phyloP scores from a whole-genome alignment of 2,329 filamentous ascomycete genomes.

The Neofusicoccum sp. region DNA sequence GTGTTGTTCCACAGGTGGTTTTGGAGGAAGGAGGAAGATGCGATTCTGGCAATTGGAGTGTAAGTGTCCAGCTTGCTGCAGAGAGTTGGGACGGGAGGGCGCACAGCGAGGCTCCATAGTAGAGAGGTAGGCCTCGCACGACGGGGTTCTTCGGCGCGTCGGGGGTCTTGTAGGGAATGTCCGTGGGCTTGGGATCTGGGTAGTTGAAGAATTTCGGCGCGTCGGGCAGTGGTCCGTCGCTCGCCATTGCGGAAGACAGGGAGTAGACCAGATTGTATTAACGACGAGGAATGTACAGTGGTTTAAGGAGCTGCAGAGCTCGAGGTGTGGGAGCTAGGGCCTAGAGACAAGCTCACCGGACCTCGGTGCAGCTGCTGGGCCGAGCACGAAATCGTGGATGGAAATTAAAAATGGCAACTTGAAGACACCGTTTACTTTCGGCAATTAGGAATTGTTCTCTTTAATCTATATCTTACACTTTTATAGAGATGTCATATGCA shows the following conservation, averaged over 20 bases:
- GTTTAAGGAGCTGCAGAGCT: no score
- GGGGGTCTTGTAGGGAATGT: slow-evolving; percentile 38
- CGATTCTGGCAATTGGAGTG: slow-evolving; percentile 52
- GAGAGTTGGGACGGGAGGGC: slow-evolving; percentile 27
- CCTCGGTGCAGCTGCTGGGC: no score
- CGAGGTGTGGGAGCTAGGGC: no score
- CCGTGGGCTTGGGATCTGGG: slow-evolving; percentile 34
- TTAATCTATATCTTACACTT: slow-evolving; percentile 52
- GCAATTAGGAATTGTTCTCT: no score
- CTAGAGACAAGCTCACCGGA: no score
- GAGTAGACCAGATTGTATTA: no score
- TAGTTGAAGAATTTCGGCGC: slow-evolving; percentile 33
- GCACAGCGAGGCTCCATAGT: slow-evolving; percentile 64
- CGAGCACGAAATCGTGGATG: no score
- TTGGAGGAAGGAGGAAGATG: slow-evolving; percentile 63
- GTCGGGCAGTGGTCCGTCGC: background rate
- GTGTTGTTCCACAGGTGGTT: slow-evolving; percentile 72
- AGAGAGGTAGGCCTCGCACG: slow-evolving; percentile 66
- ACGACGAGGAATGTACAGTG: no score
- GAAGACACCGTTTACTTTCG: no score
- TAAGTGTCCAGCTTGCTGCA: background rate
- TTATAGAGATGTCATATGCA: slow-evolving; percentile 67
- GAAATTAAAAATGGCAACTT: no score
- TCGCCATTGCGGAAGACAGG: background rate
- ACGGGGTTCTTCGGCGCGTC: slow-evolving; percentile 64